phyloP scores from a whole-genome alignment of 352 stramenopile species.

The Phytophthora tubulina region DNA sequence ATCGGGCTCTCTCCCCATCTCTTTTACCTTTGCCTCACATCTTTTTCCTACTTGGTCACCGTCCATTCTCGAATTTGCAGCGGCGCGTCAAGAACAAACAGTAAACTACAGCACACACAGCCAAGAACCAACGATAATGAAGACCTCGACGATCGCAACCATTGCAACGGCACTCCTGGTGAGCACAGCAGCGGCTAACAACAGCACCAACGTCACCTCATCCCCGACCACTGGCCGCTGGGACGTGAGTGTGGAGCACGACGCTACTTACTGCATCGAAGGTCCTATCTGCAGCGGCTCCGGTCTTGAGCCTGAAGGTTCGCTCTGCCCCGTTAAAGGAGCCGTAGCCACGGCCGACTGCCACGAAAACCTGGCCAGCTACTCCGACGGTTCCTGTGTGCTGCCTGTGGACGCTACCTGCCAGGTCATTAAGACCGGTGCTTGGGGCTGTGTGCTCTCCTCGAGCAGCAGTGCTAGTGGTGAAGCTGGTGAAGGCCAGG shows the following conservation, averaged over 20 bases:
- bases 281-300: constrained; percentile 54
- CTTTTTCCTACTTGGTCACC: constrained; percentile 2
- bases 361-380: constrained; percentile 62
- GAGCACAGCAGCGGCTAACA: constrained; percentile 6
- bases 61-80: constrained; percentile 38
- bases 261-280: constrained; percentile 62
- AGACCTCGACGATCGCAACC: constrained; percentile 22
- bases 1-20: constrained; percentile 25
- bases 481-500: neutral
- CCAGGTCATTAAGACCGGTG: constrained; percentile 68
- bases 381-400: constrained; percentile 53
- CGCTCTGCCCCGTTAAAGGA: constrained; percentile 49
- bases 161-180: constrained; percentile 19
- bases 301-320: constrained; percentile 37
- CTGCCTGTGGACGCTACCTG: constrained; percentile 60
- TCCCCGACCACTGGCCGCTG: constrained; percentile 36
- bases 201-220: constrained; percentile 17
- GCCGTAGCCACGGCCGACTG: constrained; percentile 60
- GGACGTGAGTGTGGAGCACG: constrained; percentile 49
- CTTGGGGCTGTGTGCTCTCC: constrained; percentile 67
- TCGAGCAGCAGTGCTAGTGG: constrained; percentile 15
- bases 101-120: constrained; percentile 3
- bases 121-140: constrained; percentile 14
- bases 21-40: constrained; percentile 21
- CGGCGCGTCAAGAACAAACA: constrained; percentile 9